phyloP scores from a whole-genome alignment of 148 eudicot species.

The Rhododendron ferrugineum region DNA sequence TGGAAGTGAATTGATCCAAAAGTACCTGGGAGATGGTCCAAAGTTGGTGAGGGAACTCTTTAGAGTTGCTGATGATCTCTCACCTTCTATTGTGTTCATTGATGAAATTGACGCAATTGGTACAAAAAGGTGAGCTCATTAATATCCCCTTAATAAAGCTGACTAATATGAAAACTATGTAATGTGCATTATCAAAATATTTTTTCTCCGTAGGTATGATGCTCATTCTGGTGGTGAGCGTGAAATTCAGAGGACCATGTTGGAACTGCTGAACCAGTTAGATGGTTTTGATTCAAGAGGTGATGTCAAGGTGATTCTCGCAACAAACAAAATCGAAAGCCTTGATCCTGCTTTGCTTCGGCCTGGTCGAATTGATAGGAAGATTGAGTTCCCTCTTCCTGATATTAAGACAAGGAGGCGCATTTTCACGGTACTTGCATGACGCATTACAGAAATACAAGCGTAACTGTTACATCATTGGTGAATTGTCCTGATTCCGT shows the following conservation, averaged over 20 bases:
- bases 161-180: not conserved
- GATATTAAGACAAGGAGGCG: constrained; percentile 96
- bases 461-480: not conserved
- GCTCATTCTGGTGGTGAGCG: constrained; percentile 99
- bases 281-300: constrained; percentile 98
- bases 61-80: constrained; percentile 96
- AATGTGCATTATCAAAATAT: not conserved
- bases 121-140: constrained; percentile 66
- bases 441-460: not conserved
- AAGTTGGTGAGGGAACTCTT: constrained; percentile 92
- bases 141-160: not conserved
- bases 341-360: constrained; percentile 96
- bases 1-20: constrained; percentile 95
- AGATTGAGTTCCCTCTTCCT: constrained; percentile 95
- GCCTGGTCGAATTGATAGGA: constrained; percentile 94
- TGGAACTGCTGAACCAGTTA: constrained; percentile 88
- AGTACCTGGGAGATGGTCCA: constrained; percentile 96
- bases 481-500: not conserved
- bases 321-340: constrained; percentile 86
- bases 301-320: constrained; percentile 95
- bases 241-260: constrained; percentile 98
- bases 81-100: constrained; percentile 94
- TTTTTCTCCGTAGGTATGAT: constrained; percentile 59
- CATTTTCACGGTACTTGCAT: constrained; percentile 58
- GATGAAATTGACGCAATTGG: constrained; percentile 99